A percentile compares a stretch with the other conserved stretches of the same genome.
phyloP scores from a whole-genome alignment of 2,329 filamentous ascomycete genomes.

The Xylaria sp. region DNA sequence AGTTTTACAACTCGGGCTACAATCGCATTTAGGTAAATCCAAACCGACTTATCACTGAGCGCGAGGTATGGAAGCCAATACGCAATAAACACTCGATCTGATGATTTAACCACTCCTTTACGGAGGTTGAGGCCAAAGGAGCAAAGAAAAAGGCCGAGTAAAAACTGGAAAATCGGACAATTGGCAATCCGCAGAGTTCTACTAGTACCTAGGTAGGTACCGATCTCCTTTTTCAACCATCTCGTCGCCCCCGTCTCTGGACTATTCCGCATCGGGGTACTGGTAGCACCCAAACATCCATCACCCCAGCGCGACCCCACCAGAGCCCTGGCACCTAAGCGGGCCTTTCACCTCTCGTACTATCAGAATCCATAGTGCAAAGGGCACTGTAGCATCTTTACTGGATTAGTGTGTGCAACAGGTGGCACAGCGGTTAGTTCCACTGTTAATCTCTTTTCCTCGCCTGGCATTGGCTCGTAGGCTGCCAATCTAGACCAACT shows the following conservation, averaged over 20 bases:
- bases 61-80: not conserved
- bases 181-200: not conserved
- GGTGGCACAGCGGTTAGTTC: slow-evolving; percentile 17
- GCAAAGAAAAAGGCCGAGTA: not conserved
- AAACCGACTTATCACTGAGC: not conserved
- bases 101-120: not conserved
- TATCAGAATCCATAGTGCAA: not conserved
- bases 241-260: not conserved
- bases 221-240: not conserved
- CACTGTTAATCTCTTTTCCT: slow-evolving; percentile 30
- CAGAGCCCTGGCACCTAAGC: slow-evolving; percentile 7
- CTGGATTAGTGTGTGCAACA: slow-evolving; percentile 7
- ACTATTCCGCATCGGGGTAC: not conserved
- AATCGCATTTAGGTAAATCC: not conserved
- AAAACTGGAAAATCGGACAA: not conserved
- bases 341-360: slow-evolving; percentile 5
- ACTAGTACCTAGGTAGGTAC: too few species aligned
- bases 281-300: slow-evolving; percentile 16
- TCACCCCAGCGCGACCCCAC: slow-evolving; percentile 5
- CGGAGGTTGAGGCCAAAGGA: not conserved
- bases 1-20: not conserved
- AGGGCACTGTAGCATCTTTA: not conserved
- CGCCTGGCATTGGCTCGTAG: slow-evolving; percentile 24
- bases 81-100: not conserved
- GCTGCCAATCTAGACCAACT: slow-evolving; percentile 29